Percentiles rank a stretch among this genome's conserved stretches.
Evolutionary conservation across 2,329 filamentous ascomycete species (phyloP).

Genomic region (Sclerotinia borealis): DNA sequence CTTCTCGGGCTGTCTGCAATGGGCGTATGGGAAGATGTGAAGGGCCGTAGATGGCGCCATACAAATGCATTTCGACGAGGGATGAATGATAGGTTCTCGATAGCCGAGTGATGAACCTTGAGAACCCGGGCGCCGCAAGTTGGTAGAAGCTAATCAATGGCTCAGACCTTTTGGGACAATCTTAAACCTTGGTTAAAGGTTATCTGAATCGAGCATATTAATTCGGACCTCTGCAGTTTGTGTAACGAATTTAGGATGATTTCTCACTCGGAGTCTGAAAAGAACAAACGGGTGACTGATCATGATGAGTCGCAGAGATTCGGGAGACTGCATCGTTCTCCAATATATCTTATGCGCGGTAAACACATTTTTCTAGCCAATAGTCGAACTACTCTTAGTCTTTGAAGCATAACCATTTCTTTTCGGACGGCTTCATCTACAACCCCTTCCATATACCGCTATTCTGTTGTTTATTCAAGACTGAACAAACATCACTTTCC

Average conservation of each 20-base stretch:
- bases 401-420: neutral
- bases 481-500: neutral
- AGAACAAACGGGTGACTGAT: neutral
- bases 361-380: neutral
- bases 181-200: no score
- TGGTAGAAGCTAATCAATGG: neutral
- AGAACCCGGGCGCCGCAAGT: neutral
- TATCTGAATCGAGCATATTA: neutral
- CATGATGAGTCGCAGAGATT: neutral
- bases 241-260: neutral
- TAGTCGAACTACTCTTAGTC: neutral
- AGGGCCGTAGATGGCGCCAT: neutral
- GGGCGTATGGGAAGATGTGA: neutral
- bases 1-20: neutral
- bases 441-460: neutral
- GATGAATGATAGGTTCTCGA: neutral
- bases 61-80: neutral
- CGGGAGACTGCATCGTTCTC: neutral
- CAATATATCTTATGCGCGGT: neutral
- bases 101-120: no score
- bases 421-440: no score
- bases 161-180: neutral
- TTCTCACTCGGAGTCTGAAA: neutral
- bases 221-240: neutral
- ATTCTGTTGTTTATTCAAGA: neutral